Conservation (phyloP, 2,329 filamentous ascomycete genomes). For the Diaporthe sp. region DNA sequence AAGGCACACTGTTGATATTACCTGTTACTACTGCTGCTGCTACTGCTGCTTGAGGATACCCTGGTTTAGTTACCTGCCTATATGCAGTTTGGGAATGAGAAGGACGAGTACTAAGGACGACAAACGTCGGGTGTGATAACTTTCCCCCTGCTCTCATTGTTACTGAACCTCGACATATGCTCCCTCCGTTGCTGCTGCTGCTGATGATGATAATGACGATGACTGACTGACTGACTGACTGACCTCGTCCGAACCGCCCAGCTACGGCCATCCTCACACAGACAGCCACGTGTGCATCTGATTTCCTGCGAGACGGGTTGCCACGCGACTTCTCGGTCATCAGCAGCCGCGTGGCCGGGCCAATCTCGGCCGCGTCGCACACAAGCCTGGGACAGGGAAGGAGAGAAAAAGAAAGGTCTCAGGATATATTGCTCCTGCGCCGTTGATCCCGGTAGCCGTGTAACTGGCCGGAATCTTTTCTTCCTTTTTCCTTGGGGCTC, state of each 20-base stretch:
- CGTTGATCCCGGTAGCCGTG: background rate
- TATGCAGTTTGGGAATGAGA: slow-evolving; percentile 28
- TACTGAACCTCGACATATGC: background rate
- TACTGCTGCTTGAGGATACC: slow-evolving; percentile 33
- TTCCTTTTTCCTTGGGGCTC: background rate
- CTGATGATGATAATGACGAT: background rate
- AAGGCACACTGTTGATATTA: slow-evolving; percentile 25
- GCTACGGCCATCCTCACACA: background rate
- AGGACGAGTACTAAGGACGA: slow-evolving; percentile 15
- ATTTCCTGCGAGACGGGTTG: background rate
- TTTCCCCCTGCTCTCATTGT: background rate
- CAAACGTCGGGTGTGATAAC: background rate
- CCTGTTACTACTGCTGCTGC: slow-evolving; percentile 1
- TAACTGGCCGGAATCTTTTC: background rate
- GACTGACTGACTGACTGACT: too few relatives aligned
- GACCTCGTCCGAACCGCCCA: background rate
- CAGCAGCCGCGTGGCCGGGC: slow-evolving; percentile 2
- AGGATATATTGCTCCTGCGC: background rate
- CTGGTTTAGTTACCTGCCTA: slow-evolving; percentile 29
- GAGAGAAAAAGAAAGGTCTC: background rate
- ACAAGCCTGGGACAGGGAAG: background rate
- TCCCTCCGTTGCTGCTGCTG: background rate
- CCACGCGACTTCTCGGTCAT: background rate
- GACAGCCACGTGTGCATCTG: background rate
- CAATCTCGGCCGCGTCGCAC: slow-evolving; percentile 9